Evolutionary conservation across 129 eudicot genomes (phyloP), one percentile per base, ranked within the genome.

Genomic region (Logfia minima): DNA sequence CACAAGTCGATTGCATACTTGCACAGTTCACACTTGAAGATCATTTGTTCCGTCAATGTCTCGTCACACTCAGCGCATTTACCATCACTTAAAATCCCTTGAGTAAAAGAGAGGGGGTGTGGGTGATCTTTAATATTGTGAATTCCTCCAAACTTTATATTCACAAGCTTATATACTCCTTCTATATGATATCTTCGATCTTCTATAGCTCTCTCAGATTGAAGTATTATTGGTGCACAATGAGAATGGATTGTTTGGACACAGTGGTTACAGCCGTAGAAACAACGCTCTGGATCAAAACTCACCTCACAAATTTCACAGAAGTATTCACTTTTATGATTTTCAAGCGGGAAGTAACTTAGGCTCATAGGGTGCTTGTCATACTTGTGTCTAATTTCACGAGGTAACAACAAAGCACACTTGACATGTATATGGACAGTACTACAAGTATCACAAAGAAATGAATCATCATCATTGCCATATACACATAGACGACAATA

Each of bases 381-480:
- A 41, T 41, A 41, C 48, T 41, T 41, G 14, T 41, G 48, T 14
- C 48, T 41, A 41, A 41, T 41, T 41, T 41, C 48, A 41, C 48
- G 48, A 9, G 48, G 48, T 41, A 41, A 41, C 48, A 41, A 41
- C 14, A 41, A 41, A 2, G 48, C 14, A 41, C 48, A 41, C 14
- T 9, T 41, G 14, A 9, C 48, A 9, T 41, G 14, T 41, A 41
- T 41, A 41, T 41, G 0, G 14, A 41, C 48, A 41, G 8, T 8
- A 39, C 14, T 41, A 41, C 48, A 41, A 9, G 48, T 41, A 41
- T 41, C 14, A 0, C 48, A 41, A 9, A 41, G 14, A 41, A 41
- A 41, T 8, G 48, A 41, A 41, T 41, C 14, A 2, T 0, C 0
- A 41, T 2, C 0, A 9, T 0, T 8, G 1, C 2, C 3, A 0